Evolutionary conservation across 176 grass and related monocot genomes (phyloP), one percentile per base, ranked within the genome.

Genomic region (Aegilops longissima): DNA sequence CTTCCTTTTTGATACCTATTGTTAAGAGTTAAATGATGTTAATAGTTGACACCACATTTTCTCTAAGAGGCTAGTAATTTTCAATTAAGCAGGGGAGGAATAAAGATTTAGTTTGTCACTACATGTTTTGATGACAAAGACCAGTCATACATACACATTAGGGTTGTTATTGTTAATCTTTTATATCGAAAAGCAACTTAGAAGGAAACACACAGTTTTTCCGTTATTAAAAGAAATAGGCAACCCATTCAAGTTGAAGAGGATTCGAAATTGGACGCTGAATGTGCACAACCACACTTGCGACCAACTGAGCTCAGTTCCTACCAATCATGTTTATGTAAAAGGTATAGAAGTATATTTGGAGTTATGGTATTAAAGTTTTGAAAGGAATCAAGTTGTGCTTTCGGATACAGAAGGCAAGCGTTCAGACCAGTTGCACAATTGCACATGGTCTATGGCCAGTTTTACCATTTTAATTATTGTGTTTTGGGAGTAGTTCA

Each of bases 291-390:
- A 16, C 73, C 45, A 31, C 45, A 76, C 44, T 51, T 31, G 25
- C 8, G 25, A 76, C 73, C 44, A 76, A 52, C 73, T 76, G 24
- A 76, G 36, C 21, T 7, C 70, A 72, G 42, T 30, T 75, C 40
- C 54, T 59, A 59, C 54, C 20, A 59, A 59, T 59, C 18, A 59
- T 21, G 54, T 59, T 64, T 84, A 30, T 63, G 29, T 17, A 20
- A 82, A 66, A 31, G 6, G 12, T 61, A 77, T 56, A 34, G 36
- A 77, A 12, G 13, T 61, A 70, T 78, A 83, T 66, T 23, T 23
- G 77, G 33, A 64, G 56, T 72, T 83, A 52, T 70, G 76, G 36
- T 77, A 70, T 63, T 77, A 29, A 12, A 71, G 30, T 49, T 78
- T 83, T 54, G 3, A 52, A 86, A 83, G 40, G 12, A 71, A 78